Percentiles rank a stretch among this genome's conserved stretches.
phyloP scores from a whole-genome alignment of 2,329 filamentous ascomycete species.

The Ceratocystis albifundus region DNA sequence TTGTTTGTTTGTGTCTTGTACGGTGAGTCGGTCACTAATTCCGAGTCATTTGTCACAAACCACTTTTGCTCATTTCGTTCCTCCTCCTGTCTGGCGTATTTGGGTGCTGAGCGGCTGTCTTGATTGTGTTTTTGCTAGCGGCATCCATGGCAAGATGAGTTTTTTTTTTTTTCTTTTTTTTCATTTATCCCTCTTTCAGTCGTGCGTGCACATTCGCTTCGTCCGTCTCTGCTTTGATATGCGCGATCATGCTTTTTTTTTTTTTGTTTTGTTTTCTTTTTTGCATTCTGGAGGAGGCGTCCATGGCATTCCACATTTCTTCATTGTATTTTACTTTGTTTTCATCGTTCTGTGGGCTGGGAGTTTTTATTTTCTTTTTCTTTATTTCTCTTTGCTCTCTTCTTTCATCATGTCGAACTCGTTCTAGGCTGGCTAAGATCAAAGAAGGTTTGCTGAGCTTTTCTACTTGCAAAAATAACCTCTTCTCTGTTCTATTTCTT shows the following conservation, averaged over 20 bases:
- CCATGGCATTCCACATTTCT: neutral
- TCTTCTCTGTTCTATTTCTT: neutral
- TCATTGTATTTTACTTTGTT: slow-evolving; percentile 15
- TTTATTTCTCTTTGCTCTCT: slow-evolving; percentile 7
- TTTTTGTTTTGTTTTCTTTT: neutral
- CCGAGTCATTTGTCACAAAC: slow-evolving; percentile 4
- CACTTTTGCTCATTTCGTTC: slow-evolving; percentile 13
- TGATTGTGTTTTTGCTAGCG: slow-evolving; percentile 14
- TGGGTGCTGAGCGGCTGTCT: neutral
- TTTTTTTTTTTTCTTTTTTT: too few relatives aligned
- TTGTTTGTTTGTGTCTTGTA: neutral
- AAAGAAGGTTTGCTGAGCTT: neutral
- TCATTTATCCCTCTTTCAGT: too few relatives aligned
- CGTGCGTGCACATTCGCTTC: neutral
- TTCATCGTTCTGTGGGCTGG: neutral
- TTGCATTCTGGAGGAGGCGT: slow-evolving; percentile 2
- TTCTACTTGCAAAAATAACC: neutral
- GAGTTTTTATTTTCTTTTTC: slow-evolving; percentile 7
- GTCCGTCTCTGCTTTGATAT: slow-evolving; percentile 4
- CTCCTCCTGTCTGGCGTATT: neutral
- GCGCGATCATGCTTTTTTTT: slow-evolving; percentile 12
- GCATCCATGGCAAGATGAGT: slow-evolving; percentile 12
- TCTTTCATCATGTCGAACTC: slow-evolving; percentile 23
- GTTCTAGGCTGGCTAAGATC: neutral
- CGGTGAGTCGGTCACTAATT: neutral